Base-by-base conservation (phyloP, 805 yeast genomes). In the Alloascoidea hylecoeti region DNA sequence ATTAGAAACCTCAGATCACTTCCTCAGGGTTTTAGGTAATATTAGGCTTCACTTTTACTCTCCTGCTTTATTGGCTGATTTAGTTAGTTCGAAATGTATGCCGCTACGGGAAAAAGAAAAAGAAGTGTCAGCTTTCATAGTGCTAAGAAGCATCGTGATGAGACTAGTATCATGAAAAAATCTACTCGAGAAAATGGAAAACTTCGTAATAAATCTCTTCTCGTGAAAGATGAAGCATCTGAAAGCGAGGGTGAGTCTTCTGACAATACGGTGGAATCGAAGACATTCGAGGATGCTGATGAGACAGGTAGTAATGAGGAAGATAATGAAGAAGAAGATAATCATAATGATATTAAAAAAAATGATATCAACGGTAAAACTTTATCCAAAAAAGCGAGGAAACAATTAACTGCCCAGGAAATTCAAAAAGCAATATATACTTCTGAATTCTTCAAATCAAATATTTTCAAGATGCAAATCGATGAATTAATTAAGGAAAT, bases 361-460 rank as follows among this genome's bases (percentile, higher is more conserved):
- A 45, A 39, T 6, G 39, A 38, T 16, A 47, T 41, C 3, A 41
- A n/a, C n/a, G n/a, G n/a, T n/a, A n/a, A 38, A 17, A 4, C 35
- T 3, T 23, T 30, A 13, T 12, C 15, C 19, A 37, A 15, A 27
- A 17, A 28, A 5, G 30, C 37, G 4, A 34, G 35, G 14, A 18
- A 30, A 36, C 14, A 39, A 13, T 15, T 44, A 5, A 40, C 81
- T 0, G 76, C 92, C 0, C 88, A 84, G 47, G 96, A 92, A 41
- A 75, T 89, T 35, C 95, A 89, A 49, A 70, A 81, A 2, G 95
- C 96, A 0, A 70, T 95, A 49, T 96, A 88, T 55, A 83, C 96
- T 1, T 92, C 94, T 1, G 96, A 88, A 55, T 61, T 89, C 35
- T 92, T 88, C 73, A 85, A 88, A 52, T 85, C 96, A 5, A 92